phyloP scores from a whole-genome alignment of 371 early-diverging fungal genomes.

The Actinomortierella ambigua region DNA sequence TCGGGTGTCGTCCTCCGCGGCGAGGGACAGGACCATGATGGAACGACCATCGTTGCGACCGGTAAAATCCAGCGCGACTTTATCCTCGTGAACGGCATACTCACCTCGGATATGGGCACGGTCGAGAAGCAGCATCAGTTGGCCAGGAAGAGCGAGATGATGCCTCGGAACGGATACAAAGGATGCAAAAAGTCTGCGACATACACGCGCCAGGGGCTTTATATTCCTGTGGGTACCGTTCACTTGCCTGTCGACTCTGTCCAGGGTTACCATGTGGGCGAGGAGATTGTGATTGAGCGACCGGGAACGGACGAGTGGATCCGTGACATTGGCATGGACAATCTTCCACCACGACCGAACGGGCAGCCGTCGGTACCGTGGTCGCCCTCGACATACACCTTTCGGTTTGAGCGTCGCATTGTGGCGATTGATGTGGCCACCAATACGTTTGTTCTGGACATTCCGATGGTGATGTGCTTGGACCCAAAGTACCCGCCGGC shows the following conservation, averaged over 20 bases:
- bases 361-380: conserved; percentile 20
- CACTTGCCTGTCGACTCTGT: conserved; percentile 30
- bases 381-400: conserved; percentile 29
- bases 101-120: conserved; percentile 32
- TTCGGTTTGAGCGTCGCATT: conserved; percentile 39
- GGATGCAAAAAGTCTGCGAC: conserved; percentile 31
- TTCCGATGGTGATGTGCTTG: conserved; percentile 41
- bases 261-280: conserved; percentile 32
- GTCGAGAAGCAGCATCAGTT: conserved; percentile 27
- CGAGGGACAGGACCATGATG: conserved; percentile 34
- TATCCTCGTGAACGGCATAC: conserved; percentile 39
- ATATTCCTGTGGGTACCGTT: conserved; percentile 22
- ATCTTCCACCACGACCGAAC: conserved; percentile 22
- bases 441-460: conserved; percentile 24
- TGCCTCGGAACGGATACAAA: conserved; percentile 39
- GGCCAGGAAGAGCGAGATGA: conserved; percentile 34
- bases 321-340: conserved; percentile 33
- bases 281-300: conserved; percentile 39
- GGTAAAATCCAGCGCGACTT: conserved; percentile 38
- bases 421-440: conserved; percentile 30
- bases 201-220: conserved; percentile 13
- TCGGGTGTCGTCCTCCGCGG: conserved; percentile 39
- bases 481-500: conserved; percentile 43
- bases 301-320: conserved; percentile 43
- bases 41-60: conserved; percentile 34